These are phyloP conservation scores for Penicillium egyptiacum DNA, from an alignment of 495 filamentous ascomycete genomes.

Conservation along the genomic window DNA sequence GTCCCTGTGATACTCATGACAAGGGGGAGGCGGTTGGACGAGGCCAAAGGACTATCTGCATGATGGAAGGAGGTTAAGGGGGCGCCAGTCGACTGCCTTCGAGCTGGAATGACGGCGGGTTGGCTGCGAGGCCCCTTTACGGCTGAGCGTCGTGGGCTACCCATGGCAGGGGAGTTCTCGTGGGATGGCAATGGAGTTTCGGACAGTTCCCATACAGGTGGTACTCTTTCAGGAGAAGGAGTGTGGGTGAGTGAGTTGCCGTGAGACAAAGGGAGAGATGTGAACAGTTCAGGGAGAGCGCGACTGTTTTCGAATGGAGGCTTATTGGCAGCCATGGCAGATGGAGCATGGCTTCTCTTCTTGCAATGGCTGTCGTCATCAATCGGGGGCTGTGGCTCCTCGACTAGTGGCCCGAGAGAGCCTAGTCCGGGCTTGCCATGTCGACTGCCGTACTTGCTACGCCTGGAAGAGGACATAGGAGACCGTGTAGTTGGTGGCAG, in stretches of 20 bases:
- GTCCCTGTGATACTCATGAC: constrained; percentile 25
- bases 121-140: constrained; percentile 45
- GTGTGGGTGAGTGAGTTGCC: constrained; percentile 32
- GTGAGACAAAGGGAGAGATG: constrained; percentile 24
- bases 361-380: constrained; percentile 23
- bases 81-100: constrained; percentile 24
- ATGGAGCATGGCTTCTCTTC: constrained; percentile 27
- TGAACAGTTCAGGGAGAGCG: constrained; percentile 31
- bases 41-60: constrained; percentile 12
- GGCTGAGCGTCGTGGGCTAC: constrained; percentile 39
- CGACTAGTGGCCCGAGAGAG: constrained; percentile 26
- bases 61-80: constrained; percentile 21
- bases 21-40: constrained; percentile 16
- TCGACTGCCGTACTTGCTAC: constrained; percentile 24
- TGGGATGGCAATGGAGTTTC: constrained; percentile 26
- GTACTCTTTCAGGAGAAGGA: constrained; percentile 36
- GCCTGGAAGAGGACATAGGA: constrained; percentile 22
- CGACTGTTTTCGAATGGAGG: constrained; percentile 8
- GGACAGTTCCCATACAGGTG: constrained; percentile 32
- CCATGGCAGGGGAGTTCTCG: constrained; percentile 26
- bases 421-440: constrained; percentile 25
- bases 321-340: constrained; percentile 12
- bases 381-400: constrained; percentile 18
- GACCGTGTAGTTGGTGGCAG: constrained; percentile 22
- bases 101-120: constrained; percentile 21